Evolutionary conservation across 2,329 filamentous ascomycete species (phyloP).

Genomic region (Ambrosiella cleistominuta): DNA sequence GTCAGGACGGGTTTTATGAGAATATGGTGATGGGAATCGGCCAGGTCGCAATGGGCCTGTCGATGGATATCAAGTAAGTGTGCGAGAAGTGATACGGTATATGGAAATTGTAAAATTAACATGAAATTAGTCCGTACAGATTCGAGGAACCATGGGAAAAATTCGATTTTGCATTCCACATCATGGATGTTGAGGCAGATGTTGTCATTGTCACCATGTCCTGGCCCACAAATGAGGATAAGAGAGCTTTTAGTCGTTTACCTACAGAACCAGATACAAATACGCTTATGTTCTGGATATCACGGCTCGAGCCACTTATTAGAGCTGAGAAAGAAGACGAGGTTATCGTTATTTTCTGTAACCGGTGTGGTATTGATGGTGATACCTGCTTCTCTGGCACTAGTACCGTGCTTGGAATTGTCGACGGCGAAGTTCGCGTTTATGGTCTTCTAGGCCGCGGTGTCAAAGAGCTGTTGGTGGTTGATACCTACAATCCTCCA

Average conservation of each 20-base stretch:
- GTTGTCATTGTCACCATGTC: constrained; percentile 60
- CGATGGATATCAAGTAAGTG: constrained; percentile 36
- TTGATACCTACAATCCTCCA: constrained; percentile 37
- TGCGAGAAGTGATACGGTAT: too few species aligned
- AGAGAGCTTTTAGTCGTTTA: constrained; percentile 25
- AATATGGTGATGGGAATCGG: constrained; percentile 27
- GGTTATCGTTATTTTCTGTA: constrained; percentile 54
- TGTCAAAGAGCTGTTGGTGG: constrained; percentile 47
- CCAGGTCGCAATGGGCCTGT: constrained; percentile 36
- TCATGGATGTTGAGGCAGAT: constrained; percentile 37
- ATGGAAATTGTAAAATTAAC: too few species aligned
- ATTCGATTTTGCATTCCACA: constrained; percentile 29
- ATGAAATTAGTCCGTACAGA: constrained; percentile 7
- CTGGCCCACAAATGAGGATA: constrained; percentile 47
- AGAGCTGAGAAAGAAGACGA: constrained; percentile 34
- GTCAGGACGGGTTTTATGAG: constrained; percentile 28
- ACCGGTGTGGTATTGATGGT: constrained; percentile 49
- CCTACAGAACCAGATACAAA: constrained; percentile 49
- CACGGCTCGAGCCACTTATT: constrained; percentile 49
- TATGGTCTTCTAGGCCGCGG: constrained; percentile 54
- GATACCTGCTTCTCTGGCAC: constrained; percentile 55
- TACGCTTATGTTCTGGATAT: constrained; percentile 61
- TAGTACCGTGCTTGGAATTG: constrained; percentile 51
- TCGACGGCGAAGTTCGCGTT: constrained; percentile 45
- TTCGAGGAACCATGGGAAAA: constrained; percentile 15